phyloP scores from a whole-genome alignment of 129 eudicot genomes.

The Helichrysum umbraculigerum region DNA sequence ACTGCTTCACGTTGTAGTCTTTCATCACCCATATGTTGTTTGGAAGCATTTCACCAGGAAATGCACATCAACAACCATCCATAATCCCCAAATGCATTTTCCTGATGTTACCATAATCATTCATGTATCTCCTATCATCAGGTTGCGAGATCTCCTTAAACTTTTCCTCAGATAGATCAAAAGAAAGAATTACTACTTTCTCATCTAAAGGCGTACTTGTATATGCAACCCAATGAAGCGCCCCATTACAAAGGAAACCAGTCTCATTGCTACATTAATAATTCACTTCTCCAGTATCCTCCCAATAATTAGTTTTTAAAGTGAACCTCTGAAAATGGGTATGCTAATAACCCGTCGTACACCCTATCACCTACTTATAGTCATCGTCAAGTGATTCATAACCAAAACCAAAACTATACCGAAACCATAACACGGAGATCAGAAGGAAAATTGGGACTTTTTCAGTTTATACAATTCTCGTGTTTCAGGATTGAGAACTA shows the following conservation, averaged over 20 bases:
- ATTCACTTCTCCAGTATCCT: background rate
- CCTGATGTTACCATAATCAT: background rate
- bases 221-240: too few species aligned
- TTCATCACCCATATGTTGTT: background rate
- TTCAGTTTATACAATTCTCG: background rate
- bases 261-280: too few species aligned
- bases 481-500: background rate
- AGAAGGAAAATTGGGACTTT: background rate
- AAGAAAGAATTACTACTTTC: too few species aligned
- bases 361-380: background rate
- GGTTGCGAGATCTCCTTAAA: background rate
- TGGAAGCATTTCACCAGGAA: background rate
- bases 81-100: background rate
- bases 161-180: background rate
- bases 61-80: too few species aligned
- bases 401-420: background rate
- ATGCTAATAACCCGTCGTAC: too few species aligned
- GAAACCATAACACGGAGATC: background rate
- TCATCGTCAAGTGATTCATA: too few species aligned
- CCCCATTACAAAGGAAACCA: too few species aligned
- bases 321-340: too few species aligned
- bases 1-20: background rate
- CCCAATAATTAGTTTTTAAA: too few species aligned
- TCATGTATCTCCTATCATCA: background rate
- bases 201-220: too few species aligned